Evolutionary conservation across 2,329 filamentous ascomycete genomes (phyloP).

Genomic region (Aspergillus pseudoterreus): DNA sequence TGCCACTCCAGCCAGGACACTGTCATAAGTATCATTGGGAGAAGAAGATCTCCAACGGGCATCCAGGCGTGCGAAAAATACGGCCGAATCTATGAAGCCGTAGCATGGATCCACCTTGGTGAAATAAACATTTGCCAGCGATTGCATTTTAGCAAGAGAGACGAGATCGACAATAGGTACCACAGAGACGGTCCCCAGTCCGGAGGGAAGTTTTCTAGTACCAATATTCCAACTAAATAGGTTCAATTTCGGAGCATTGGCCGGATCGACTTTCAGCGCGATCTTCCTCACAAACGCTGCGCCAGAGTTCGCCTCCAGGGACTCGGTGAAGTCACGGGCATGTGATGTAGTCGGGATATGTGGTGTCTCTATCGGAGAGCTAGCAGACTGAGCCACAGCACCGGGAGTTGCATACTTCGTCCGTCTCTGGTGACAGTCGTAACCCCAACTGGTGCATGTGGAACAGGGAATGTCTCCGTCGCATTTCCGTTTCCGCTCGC

Average conservation of each 20-base stretch:
- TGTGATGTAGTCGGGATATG: conserved; percentile 8
- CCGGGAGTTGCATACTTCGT: not conserved
- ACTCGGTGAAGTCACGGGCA: conserved; percentile 13
- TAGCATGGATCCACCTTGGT: conserved; percentile 50
- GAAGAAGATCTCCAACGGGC: conserved; percentile 19
- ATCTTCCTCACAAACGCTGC: conserved; percentile 53
- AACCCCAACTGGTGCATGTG: conserved; percentile 26
- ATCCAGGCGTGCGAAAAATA: conserved; percentile 19
- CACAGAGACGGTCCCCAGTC: conserved; percentile 1
- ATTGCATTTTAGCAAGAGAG: conserved; percentile 44
- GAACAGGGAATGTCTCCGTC: conserved; percentile 23
- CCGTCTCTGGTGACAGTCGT: conserved; percentile 19
- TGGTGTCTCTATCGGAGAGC: not conserved
- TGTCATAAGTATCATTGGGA: conserved; percentile 37
- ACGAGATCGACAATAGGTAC: conserved; percentile 45
- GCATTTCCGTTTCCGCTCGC: conserved; percentile 29
- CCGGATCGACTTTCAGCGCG: conserved; percentile 50
- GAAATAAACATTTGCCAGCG: conserved; percentile 47
- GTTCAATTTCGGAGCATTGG: conserved; percentile 49
- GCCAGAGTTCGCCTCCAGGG: conserved; percentile 53
- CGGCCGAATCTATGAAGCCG: conserved; percentile 42
- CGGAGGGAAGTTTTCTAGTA: conserved; percentile 19
- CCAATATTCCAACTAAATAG: conserved; percentile 54
- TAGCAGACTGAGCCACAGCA: not conserved
- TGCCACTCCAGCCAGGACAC: conserved; percentile 50